phyloP scores from a whole-genome alignment of 1,139 yeast species.

The Protomyces inundatus region DNA sequence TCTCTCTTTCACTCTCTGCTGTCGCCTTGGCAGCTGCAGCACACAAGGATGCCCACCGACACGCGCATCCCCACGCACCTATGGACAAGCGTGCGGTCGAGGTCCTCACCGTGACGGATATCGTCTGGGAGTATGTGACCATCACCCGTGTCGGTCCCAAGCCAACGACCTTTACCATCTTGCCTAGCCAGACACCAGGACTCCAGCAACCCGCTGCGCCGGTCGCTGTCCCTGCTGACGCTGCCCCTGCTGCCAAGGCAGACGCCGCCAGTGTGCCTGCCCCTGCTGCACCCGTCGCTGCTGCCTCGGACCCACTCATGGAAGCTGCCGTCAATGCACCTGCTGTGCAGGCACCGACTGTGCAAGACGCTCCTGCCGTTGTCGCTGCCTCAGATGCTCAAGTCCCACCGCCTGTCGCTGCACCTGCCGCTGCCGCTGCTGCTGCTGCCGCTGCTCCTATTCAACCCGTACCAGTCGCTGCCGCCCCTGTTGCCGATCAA shows the following conservation, averaged over 20 bases:
- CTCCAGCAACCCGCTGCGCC: constrained; percentile 24
- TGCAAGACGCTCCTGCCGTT: not conserved
- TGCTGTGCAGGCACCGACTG: constrained; percentile 14
- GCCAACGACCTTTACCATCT: constrained; percentile 7
- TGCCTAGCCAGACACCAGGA: constrained; percentile 15
- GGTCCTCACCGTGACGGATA: constrained; percentile 19
- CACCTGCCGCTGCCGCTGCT: constrained; percentile 28
- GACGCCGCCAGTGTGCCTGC: constrained; percentile 29
- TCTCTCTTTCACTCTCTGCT: not conserved
- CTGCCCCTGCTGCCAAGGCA: constrained; percentile 30
- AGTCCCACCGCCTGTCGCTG: constrained; percentile 18
- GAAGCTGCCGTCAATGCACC: constrained; percentile 3
- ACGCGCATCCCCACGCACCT: not conserved
- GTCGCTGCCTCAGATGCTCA: constrained; percentile 19
- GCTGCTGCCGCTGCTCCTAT: constrained; percentile 31
- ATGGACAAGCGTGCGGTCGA: constrained; percentile 3
- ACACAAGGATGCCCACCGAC: not conserved
- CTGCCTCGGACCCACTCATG: not conserved
- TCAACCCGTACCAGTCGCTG: constrained; percentile 32
- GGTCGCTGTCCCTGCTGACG: constrained; percentile 26
- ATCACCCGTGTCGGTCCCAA: constrained; percentile 4
- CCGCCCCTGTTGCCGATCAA: constrained; percentile 33
- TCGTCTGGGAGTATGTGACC: constrained; percentile 23
- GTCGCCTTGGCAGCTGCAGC: not conserved
- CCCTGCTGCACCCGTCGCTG: constrained; percentile 17